A percentile compares a stretch with the other conserved stretches of the same genome.
Evolutionary conservation across 495 filamentous ascomycete species (phyloP).

Genomic region (Apodospora peruviana): DNA sequence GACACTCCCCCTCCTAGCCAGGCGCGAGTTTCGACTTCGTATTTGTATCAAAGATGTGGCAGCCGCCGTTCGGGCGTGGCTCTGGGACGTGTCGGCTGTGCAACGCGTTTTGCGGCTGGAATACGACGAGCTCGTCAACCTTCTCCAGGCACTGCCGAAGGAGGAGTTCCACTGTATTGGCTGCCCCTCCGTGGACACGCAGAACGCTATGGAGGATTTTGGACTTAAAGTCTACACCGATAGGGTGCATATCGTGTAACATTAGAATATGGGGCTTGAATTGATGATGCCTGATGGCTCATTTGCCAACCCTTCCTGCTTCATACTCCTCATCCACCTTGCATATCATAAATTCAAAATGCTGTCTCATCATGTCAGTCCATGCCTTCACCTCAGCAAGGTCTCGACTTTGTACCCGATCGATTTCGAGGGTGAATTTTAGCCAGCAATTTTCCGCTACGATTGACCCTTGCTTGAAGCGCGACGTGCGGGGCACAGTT

Average conservation of each 20-base stretch:
- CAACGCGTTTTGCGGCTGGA: neutral
- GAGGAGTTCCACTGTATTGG: neutral
- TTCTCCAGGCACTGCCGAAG: neutral
- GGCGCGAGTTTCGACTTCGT: neutral
- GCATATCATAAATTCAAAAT: no score
- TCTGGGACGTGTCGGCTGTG: neutral
- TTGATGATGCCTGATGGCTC: no score
- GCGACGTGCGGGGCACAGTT: no score
- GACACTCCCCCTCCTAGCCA: neutral
- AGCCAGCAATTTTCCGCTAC: no score
- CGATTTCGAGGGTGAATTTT: no score
- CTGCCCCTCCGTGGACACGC: neutral
- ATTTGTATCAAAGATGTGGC: neutral
- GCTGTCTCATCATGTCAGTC: no score
- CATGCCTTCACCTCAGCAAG: no score
- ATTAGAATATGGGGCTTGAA: neutral
- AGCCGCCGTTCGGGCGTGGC: neutral
- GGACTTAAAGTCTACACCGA: neutral
- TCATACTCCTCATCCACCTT: no score
- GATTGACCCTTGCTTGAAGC: no score
- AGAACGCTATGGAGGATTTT: neutral
- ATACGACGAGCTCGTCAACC: neutral
- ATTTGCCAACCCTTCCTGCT: no score
- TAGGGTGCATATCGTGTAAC: neutral
- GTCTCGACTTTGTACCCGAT: no score